These are phyloP conservation scores for Paraphoma sp. DNA, from an alignment of 2,329 filamentous ascomycete species.

Conservation along the genomic window DNA sequence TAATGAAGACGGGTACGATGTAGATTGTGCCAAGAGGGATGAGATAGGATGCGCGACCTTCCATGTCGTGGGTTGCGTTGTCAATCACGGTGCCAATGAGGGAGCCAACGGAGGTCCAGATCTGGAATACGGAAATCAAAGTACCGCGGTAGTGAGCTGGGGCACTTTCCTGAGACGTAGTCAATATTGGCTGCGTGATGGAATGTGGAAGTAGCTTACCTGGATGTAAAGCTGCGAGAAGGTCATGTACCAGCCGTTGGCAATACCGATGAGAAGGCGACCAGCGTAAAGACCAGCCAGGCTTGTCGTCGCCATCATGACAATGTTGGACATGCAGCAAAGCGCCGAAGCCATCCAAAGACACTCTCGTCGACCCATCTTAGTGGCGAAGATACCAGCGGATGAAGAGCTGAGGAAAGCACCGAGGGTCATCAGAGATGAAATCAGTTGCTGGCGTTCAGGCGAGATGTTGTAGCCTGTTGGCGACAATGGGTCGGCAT, in stretches of 20 bases:
- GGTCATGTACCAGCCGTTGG: slow-evolving; percentile 61
- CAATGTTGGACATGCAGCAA: slow-evolving; percentile 53
- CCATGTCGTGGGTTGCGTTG: slow-evolving; percentile 51
- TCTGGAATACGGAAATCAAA: slow-evolving; percentile 57
- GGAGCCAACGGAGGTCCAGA: slow-evolving; percentile 54
- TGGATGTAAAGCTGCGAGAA: slow-evolving; percentile 62
- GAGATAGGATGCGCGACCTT: slow-evolving; percentile 40
- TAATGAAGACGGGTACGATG: slow-evolving; percentile 58
- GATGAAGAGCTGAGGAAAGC: slow-evolving; percentile 53
- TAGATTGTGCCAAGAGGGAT: slow-evolving; percentile 63
- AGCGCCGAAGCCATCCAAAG: slow-evolving; percentile 58
- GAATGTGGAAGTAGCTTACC: slow-evolving; percentile 12
- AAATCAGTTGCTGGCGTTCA: slow-evolving; percentile 52
- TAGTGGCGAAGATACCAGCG: slow-evolving; percentile 40
- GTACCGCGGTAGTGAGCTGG: slow-evolving; percentile 60
- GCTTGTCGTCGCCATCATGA: slow-evolving; percentile 64
- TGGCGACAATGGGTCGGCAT: slow-evolving; percentile 31
- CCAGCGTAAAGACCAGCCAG: slow-evolving; percentile 63
- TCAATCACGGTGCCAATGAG: slow-evolving; percentile 58
- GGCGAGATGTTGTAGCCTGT: slow-evolving; percentile 55
- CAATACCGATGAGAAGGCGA: slow-evolving; percentile 62
- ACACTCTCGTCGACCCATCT: slow-evolving; percentile 51
- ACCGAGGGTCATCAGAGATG: slow-evolving; percentile 55
- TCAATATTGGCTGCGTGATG: neutral
- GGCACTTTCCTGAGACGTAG: slow-evolving; percentile 47